These are phyloP conservation scores for Phytopythium kandeliae DNA, from an alignment of 352 stramenopile species.

Conservation along the genomic window DNA sequence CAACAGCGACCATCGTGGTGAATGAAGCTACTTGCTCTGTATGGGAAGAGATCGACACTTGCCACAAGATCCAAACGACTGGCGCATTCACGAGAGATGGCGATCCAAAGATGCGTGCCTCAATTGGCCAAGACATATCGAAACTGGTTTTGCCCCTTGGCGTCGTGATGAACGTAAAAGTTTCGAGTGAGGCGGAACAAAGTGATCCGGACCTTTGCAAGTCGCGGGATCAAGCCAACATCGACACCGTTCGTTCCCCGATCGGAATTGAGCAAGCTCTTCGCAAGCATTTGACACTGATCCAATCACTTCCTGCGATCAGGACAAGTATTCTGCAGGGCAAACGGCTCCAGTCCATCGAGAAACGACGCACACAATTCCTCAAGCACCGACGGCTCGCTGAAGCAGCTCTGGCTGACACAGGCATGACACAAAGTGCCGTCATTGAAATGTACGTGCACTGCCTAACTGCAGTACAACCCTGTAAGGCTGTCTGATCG, in stretches of 20 bases:
- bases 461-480: neutral
- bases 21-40: no score
- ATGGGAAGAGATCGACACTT: neutral
- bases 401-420: constrained; percentile 46
- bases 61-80: neutral
- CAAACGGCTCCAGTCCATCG: constrained; percentile 24
- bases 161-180: constrained; percentile 41
- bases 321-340: constrained; percentile 15
- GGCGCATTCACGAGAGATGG: neutral
- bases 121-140: constrained; percentile 7
- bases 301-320: neutral
- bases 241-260: no score
- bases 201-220: neutral
- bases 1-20: no score
- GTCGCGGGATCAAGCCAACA: neutral
- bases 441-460: constrained; percentile 59
- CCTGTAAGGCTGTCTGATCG: neutral
- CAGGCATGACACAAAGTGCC: constrained; percentile 46
- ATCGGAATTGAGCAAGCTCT: neutral
- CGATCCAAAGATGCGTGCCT: no score
- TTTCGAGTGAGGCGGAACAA: constrained; percentile 2
- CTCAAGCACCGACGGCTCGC: constrained; percentile 44
- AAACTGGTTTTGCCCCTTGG: constrained; percentile 24
- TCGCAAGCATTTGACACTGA: neutral
- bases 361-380: constrained; percentile 46